Conservation (phyloP, 1,284 basidiomycete species). For the Ustilago lituana region DNA sequence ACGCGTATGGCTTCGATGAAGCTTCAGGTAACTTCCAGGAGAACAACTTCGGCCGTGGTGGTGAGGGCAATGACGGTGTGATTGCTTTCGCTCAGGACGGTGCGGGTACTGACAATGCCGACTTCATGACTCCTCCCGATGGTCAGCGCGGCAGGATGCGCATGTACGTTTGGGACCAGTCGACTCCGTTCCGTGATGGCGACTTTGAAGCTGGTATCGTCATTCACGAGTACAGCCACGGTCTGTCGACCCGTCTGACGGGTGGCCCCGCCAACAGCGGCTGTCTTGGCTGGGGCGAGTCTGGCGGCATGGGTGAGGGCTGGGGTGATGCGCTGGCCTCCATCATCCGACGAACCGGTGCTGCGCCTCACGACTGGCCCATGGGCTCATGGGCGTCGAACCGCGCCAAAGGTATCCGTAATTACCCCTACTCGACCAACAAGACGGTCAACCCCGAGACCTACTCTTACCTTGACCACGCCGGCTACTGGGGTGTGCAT, state of each 20-base stretch:
- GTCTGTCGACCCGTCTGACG: slow-evolving; percentile 89
- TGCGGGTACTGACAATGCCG: slow-evolving; percentile 75
- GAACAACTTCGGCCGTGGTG: slow-evolving; percentile 90
- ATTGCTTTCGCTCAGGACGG: slow-evolving; percentile 95
- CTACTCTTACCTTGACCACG: slow-evolving; percentile 95
- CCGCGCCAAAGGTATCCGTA: slow-evolving; percentile 79
- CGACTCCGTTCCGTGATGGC: slow-evolving; percentile 84
- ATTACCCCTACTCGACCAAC: slow-evolving; percentile 74
- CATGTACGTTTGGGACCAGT: slow-evolving; percentile 86
- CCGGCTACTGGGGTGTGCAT: slow-evolving; percentile 74
- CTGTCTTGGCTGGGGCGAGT: slow-evolving; percentile 87
- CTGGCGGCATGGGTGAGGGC: slow-evolving; percentile 88
- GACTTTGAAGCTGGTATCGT: slow-evolving; percentile 77
- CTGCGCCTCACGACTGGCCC: slow-evolving; percentile 66
- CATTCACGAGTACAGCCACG: slow-evolving; percentile 73
- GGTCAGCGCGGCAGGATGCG: slow-evolving; percentile 85
- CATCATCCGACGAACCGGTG: slow-evolving; percentile 77
- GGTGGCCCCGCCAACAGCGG: slow-evolving; percentile 92
- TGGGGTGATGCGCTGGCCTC: slow-evolving; percentile 75
- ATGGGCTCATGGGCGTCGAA: slow-evolving; percentile 97
- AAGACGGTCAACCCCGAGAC: slow-evolving; percentile 84
- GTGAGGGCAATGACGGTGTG: slow-evolving; percentile 85
- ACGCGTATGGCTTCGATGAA: slow-evolving; percentile 83
- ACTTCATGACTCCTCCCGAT: slow-evolving; percentile 71
- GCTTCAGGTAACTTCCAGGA: slow-evolving; percentile 95